Conservation (phyloP, 805 yeast species). For the Cyberlindnera xishuangbannaensis region DNA sequence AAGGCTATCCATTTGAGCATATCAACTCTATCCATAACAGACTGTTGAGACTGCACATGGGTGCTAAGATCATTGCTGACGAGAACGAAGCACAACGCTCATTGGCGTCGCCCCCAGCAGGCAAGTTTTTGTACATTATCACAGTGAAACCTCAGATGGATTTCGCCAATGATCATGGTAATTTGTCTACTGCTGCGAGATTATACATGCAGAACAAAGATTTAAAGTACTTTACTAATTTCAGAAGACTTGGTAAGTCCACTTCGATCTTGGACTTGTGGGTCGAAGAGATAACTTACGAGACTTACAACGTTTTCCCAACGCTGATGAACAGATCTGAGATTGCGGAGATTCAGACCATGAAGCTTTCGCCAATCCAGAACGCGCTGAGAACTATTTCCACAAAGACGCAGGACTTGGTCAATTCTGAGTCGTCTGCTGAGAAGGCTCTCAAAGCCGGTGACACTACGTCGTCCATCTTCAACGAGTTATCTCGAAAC, state of each 20-base stretch:
- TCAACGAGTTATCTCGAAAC: slow-evolving; percentile 63
- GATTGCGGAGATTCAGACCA: slow-evolving; percentile 41
- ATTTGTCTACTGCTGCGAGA: slow-evolving; percentile 50
- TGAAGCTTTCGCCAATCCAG: slow-evolving; percentile 73
- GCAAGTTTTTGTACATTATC: slow-evolving; percentile 66
- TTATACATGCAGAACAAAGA: slow-evolving; percentile 73
- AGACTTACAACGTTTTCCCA: slow-evolving; percentile 73
- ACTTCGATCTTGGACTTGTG: slow-evolving; percentile 69
- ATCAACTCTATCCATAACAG: slow-evolving; percentile 78
- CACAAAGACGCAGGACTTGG: slow-evolving; percentile 65
- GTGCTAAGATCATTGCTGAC: slow-evolving; percentile 60
- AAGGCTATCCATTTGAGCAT: slow-evolving; percentile 85
- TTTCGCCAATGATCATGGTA: slow-evolving; percentile 34
- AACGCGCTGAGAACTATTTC: slow-evolving; percentile 69
- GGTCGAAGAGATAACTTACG: slow-evolving; percentile 84
- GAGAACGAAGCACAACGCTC: slow-evolving; percentile 52
- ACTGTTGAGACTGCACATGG: slow-evolving; percentile 69
- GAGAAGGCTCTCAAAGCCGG: slow-evolving; percentile 47
- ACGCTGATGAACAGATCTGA: slow-evolving; percentile 83
- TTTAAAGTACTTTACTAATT: slow-evolving; percentile 60
- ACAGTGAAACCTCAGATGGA: slow-evolving; percentile 66
- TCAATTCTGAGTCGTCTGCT: slow-evolving; percentile 58
- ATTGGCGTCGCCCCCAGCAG: slow-evolving; percentile 49
- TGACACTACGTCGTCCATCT: slow-evolving; percentile 40
- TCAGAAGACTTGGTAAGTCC: slow-evolving; percentile 69